Conservation (phyloP, 805 yeast genomes). For the Wickerhamomyces canadensis region DNA sequence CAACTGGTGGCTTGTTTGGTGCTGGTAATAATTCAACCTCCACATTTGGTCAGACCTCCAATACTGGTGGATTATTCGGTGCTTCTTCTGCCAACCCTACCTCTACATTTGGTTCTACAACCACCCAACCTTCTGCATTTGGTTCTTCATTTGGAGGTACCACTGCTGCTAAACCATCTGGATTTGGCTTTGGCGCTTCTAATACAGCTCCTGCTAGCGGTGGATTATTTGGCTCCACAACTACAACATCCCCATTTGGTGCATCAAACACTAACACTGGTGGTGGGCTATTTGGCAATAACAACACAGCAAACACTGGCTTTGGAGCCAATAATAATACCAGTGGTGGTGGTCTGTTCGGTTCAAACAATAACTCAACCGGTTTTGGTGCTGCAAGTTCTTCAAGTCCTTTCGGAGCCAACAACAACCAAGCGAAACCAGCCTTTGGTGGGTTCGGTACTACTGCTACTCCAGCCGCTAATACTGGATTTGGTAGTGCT, state of each 20-base stretch:
- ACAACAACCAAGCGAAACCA: constrained; percentile 24
- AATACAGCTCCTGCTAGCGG: too few species aligned
- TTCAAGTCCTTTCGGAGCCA: constrained; percentile 39
- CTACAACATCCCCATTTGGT: constrained; percentile 37
- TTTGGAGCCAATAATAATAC: constrained; percentile 15
- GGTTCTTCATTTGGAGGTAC: constrained; percentile 25
- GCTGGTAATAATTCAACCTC: constrained; percentile 2
- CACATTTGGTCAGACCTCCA: constrained; percentile 23
- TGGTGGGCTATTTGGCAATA: constrained; percentile 42
- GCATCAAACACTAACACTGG: constrained; percentile 24
- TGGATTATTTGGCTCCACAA: constrained; percentile 19
- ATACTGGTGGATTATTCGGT: constrained; percentile 37
- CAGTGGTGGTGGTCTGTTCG: constrained; percentile 21
- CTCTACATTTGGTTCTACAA: constrained; percentile 30
- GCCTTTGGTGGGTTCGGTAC: constrained; percentile 34
- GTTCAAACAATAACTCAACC: constrained; percentile 15
- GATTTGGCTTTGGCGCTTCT: constrained; percentile 7
- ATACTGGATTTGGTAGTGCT: constrained; percentile 23
- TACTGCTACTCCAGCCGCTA: constrained; percentile 15
- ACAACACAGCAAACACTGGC: constrained; percentile 19
- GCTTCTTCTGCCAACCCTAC: constrained; percentile 13
- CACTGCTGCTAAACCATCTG: constrained; percentile 15
- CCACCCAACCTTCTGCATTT: constrained; percentile 12
- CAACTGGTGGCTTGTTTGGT: constrained; percentile 22
- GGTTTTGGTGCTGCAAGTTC: constrained; percentile 9